Conservation (phyloP, 1,139 yeast genomes). For the Entelexis paramagnoliae region DNA sequence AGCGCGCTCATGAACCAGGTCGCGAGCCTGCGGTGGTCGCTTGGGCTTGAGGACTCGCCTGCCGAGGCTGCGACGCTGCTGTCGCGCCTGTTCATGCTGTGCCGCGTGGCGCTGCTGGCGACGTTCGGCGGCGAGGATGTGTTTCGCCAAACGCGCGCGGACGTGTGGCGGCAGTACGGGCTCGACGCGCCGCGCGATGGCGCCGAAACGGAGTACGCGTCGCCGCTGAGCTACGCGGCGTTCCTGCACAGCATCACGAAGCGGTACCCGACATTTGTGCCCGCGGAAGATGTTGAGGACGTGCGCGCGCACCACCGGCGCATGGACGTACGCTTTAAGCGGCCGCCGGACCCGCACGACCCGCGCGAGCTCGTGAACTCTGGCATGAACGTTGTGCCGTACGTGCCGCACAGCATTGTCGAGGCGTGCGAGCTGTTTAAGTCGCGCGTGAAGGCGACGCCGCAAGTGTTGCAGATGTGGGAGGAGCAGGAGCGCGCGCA, state of each 20-base stretch:
- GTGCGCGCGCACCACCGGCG: constrained; percentile 7
- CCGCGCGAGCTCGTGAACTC: constrained; percentile 15
- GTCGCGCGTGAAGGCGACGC: constrained; percentile 53
- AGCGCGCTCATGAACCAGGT: constrained; percentile 11
- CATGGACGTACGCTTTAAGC: not conserved
- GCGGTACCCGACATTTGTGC: constrained; percentile 14
- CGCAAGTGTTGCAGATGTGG: constrained; percentile 61
- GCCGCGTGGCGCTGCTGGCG: constrained; percentile 17
- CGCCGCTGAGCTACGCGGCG: constrained; percentile 18
- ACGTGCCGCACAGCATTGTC: constrained; percentile 55
- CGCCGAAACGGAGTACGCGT: constrained; percentile 8
- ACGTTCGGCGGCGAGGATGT: constrained; percentile 12
- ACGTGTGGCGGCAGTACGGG: constrained; percentile 5
- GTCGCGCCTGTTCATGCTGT: constrained; percentile 13
- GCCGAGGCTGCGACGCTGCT: not conserved
- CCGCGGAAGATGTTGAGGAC: constrained; percentile 1
- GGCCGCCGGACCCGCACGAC: constrained; percentile 9
- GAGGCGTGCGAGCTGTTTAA: constrained; percentile 66
- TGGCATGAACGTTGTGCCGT: constrained; percentile 12
- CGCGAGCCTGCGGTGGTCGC: constrained; percentile 21
- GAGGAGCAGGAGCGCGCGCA: constrained; percentile 34
- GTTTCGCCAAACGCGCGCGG: not conserved
- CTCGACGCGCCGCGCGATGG: constrained; percentile 2
- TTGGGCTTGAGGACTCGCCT: constrained; percentile 10
- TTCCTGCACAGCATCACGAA: constrained; percentile 11